phyloP scores from a whole-genome alignment of 441 rosid genomes.

The Populus trichocarpa region DNA sequence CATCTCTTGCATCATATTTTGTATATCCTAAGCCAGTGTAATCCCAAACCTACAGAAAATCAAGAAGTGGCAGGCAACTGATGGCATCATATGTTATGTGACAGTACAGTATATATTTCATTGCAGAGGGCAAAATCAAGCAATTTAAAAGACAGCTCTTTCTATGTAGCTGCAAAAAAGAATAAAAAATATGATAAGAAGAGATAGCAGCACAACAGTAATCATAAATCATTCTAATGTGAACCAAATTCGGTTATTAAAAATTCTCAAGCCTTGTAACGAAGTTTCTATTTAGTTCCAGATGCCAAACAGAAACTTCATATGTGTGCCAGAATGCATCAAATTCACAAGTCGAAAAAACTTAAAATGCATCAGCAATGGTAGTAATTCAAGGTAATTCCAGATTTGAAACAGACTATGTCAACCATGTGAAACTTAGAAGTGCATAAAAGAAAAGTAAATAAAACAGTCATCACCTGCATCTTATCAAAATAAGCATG shows the following conservation, averaged over 20 bases:
- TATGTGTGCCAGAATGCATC: not conserved
- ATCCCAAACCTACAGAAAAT: slow-evolving; percentile 78
- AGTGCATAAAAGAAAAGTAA: not conserved
- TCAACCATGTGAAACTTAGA: not conserved
- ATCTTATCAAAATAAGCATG: slow-evolving; percentile 90
- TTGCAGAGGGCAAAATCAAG: not conserved
- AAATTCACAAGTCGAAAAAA: not conserved
- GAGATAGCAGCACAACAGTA: not conserved
- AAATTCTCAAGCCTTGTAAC: not conserved
- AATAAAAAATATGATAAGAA: not conserved
- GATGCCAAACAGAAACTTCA: not conserved
- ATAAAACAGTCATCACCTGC: slow-evolving; percentile 53
- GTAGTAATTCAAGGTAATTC: not conserved
- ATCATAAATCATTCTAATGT: not conserved
- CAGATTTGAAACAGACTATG: not conserved
- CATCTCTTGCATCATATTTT: slow-evolving; percentile 77
- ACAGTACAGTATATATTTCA: not conserved
- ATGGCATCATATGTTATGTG: not conserved
- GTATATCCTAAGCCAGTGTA: slow-evolving; percentile 91
- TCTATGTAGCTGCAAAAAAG: not conserved
- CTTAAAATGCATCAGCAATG: not conserved
- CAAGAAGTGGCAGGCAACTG: not conserved
- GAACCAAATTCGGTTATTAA: not conserved
- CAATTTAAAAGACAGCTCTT: not conserved
- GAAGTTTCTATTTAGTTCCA: not conserved